Percentiles rank a stretch among this genome's conserved stretches.
phyloP scores from a whole-genome alignment of 768 basidiomycete genomes.

The Pleurotus sapidus region DNA sequence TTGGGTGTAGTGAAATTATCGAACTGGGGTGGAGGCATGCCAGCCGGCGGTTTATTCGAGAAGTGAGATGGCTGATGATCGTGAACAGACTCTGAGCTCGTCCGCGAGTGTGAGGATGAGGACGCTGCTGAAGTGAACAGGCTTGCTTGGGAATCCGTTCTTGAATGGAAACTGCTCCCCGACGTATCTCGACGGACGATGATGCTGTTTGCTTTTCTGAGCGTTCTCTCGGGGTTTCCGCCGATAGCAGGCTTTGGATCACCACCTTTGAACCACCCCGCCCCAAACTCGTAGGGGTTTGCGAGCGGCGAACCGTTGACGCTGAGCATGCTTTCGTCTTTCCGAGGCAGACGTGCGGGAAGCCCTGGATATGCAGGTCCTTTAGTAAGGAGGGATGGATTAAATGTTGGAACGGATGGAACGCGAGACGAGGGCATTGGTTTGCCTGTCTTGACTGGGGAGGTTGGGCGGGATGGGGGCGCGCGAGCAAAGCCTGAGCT shows the following conservation, averaged over 20 bases:
- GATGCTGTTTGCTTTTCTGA: conserved; percentile 52
- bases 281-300: conserved; percentile 70
- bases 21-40: conserved; percentile 10
- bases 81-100: conserved; percentile 30
- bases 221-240: conserved; percentile 21
- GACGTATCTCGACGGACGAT: conserved; percentile 57
- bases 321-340: conserved; percentile 77
- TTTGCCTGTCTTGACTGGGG: conserved; percentile 41
- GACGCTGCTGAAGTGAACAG: conserved; percentile 36
- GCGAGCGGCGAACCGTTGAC: conserved; percentile 81
- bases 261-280: conserved; percentile 52
- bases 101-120: conserved; percentile 38
- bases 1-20: conserved; percentile 33
- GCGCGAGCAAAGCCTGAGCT: conserved; percentile 8
- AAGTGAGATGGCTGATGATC: conserved; percentile 21
- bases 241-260: conserved; percentile 18
- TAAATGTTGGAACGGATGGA: conserved; percentile 70
- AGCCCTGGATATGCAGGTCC: conserved; percentile 51
- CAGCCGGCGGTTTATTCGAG: conserved; percentile 15
- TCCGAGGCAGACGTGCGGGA: conserved; percentile 61
- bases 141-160: conserved; percentile 52
- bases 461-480: conserved; percentile 23
- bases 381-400: conserved; percentile 61
- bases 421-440: conserved; percentile 26
- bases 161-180: conserved; percentile 37